Percentiles rank a stretch among this genome's conserved stretches.
These are phyloP conservation scores for Mycena venus DNA, from an alignment of 768 basidiomycete species.

Conservation along the genomic window DNA sequence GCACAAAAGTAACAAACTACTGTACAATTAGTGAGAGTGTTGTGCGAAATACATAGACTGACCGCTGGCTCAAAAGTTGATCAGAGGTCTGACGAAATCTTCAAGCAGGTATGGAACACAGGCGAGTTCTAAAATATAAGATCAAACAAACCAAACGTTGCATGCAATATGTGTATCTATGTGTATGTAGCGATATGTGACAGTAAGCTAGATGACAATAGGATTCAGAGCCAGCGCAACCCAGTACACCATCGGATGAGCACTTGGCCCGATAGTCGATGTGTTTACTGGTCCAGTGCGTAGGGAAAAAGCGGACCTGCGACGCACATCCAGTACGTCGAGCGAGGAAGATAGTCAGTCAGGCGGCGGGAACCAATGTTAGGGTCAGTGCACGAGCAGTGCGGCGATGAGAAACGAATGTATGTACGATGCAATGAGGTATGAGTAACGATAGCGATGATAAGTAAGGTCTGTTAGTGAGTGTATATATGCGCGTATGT, in stretches of 20 bases:
- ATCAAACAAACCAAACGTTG: too few relatives aligned
- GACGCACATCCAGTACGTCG: slow-evolving; percentile 8
- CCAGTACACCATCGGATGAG: slow-evolving; percentile 15
- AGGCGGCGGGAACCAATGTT: slow-evolving; percentile 5
- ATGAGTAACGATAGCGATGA: slow-evolving; percentile 1
- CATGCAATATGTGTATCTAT: too few relatives aligned
- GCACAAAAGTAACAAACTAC: not conserved
- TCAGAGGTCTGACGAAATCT: too few relatives aligned
- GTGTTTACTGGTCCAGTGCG: slow-evolving; percentile 28
- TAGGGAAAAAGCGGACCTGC: not conserved
- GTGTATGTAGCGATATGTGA: not conserved
- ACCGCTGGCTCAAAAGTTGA: not conserved
- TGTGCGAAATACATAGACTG: not conserved
- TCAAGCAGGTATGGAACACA: too few relatives aligned
- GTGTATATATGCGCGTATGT: not conserved
- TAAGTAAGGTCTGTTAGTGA: slow-evolving; percentile 9
- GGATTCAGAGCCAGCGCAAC: slow-evolving; percentile 20
- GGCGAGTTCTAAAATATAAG: too few relatives aligned
- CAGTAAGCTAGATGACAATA: not conserved
- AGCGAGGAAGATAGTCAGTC: not conserved
- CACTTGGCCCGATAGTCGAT: slow-evolving; percentile 13
- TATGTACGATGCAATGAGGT: not conserved
- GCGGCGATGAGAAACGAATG: not conserved
- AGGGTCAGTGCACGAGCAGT: slow-evolving; percentile 6
- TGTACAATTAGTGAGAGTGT: not conserved